A percentile compares a stretch with the other conserved stretches of the same genome.
phyloP scores from a whole-genome alignment of 2,329 filamentous ascomycete species.

The Setomelanomma holmii region DNA sequence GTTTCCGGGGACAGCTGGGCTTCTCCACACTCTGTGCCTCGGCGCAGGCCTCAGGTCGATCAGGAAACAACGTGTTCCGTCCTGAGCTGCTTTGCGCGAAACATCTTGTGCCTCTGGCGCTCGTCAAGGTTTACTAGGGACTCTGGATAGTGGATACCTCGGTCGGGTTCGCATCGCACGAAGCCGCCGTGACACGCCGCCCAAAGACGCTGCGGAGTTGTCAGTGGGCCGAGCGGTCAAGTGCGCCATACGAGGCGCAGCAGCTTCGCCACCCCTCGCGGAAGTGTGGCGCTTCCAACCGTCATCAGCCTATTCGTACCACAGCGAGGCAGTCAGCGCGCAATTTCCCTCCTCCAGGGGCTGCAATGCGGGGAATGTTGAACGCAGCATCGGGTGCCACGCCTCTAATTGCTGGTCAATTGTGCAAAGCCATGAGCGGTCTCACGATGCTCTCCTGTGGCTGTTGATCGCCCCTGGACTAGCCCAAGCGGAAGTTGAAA shows the following conservation, averaged over 20 bases:
- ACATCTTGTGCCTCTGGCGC: slow-evolving; percentile 20
- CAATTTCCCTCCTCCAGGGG: slow-evolving; percentile 2
- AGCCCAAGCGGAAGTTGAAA: slow-evolving; percentile 43
- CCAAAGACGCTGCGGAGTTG: slow-evolving; percentile 9
- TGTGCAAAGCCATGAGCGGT: slow-evolving; percentile 20
- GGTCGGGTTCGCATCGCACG: slow-evolving; percentile 11
- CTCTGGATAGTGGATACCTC: too few relatives aligned
- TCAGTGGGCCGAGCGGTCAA: slow-evolving; percentile 3
- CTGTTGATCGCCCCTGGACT: slow-evolving; percentile 33
- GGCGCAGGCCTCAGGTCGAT: slow-evolving; percentile 9
- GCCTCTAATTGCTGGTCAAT: slow-evolving; percentile 15
- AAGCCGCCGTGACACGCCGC: slow-evolving; percentile 11
- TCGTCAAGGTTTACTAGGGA: background rate
- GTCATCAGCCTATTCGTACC: slow-evolving; percentile 9
- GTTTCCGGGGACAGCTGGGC: background rate
- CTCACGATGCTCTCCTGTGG: slow-evolving; percentile 35
- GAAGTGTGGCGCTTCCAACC: slow-evolving; percentile 21
- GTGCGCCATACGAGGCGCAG: slow-evolving; percentile 24
- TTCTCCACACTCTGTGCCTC: slow-evolving; percentile 5
- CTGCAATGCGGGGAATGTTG: slow-evolving; percentile 24
- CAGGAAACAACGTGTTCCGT: slow-evolving; percentile 30
- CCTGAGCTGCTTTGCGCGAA: slow-evolving; percentile 20
- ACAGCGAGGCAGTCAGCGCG: slow-evolving; percentile 9
- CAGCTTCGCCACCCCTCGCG: slow-evolving; percentile 2
- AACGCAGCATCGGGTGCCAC: background rate